These are phyloP conservation scores for Puccinia triticina DNA, from an alignment of 1,284 basidiomycete genomes.

Conservation along the genomic window DNA sequence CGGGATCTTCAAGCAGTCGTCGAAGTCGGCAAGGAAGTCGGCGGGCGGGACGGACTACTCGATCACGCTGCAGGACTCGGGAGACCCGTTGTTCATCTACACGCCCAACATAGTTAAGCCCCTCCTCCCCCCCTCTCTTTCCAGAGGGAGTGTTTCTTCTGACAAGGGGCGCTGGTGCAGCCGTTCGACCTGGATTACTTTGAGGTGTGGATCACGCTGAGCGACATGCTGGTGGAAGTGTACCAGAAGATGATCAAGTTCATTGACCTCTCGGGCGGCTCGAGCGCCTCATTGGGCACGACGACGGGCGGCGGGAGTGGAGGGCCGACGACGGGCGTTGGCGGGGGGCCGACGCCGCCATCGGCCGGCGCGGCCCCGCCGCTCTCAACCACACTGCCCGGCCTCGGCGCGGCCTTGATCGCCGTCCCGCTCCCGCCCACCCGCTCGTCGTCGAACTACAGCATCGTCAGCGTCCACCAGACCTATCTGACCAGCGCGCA, in stretches of 20 bases:
- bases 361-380: too few relatives aligned
- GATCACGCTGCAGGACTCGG: slow-evolving; percentile 67
- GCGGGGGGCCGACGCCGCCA: too few relatives aligned
- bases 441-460: slow-evolving; percentile 32
- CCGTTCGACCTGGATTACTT: slow-evolving; percentile 83
- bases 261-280: slow-evolving; percentile 66
- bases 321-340: too few relatives aligned
- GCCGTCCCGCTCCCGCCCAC: slow-evolving; percentile 30
- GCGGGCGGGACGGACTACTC: slow-evolving; percentile 67
- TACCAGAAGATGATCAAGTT: slow-evolving; percentile 80
- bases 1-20: slow-evolving; percentile 65
- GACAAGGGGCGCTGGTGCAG: slow-evolving; percentile 61
- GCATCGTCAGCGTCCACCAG: slow-evolving; percentile 21
- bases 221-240: slow-evolving; percentile 80
- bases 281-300: slow-evolving; percentile 43
- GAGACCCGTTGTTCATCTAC: slow-evolving; percentile 72
- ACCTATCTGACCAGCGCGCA: slow-evolving; percentile 56
- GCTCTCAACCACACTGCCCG: too few relatives aligned
- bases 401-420: slow-evolving; percentile 11
- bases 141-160: too few relatives aligned
- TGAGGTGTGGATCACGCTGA: slow-evolving; percentile 77
- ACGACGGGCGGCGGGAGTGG: slow-evolving; percentile 56
- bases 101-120: slow-evolving; percentile 67
- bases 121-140: too few relatives aligned
- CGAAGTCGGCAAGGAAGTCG: slow-evolving; percentile 65